phyloP scores from a whole-genome alignment of 805 yeast genomes.

The Kuraishia floccosa region DNA sequence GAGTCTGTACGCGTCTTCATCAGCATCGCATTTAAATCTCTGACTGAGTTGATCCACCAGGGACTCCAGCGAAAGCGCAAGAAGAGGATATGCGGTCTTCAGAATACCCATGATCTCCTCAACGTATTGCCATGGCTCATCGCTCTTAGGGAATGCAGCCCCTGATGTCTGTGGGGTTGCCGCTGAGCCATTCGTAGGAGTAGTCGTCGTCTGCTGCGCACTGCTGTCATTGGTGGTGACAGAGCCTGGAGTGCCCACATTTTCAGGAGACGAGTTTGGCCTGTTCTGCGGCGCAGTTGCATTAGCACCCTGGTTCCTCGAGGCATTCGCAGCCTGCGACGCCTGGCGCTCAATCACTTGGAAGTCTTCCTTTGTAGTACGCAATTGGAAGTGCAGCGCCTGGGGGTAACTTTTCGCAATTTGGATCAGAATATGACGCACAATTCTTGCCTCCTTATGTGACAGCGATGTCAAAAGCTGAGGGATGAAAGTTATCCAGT shows the following conservation, averaged over 20 bases:
- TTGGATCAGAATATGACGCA: conserved; percentile 75
- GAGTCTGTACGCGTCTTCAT: conserved; percentile 91
- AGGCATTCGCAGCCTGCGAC: conserved; percentile 8
- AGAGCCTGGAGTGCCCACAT: not conserved
- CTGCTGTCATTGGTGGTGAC: not conserved
- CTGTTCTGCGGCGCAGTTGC: not conserved
- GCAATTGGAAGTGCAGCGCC: conserved; percentile 88
- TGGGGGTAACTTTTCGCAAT: conserved; percentile 97
- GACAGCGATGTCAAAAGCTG: conserved; percentile 84
- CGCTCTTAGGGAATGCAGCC: conserved; percentile 18
- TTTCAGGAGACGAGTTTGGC: conserved; percentile 3
- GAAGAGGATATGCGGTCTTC: conserved; percentile 91
- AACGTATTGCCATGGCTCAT: conserved; percentile 90
- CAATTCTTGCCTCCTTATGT: conserved; percentile 83
- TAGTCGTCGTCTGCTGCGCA: conserved; percentile 2
- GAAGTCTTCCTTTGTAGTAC: conserved; percentile 93
- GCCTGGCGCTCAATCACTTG: conserved; percentile 78
- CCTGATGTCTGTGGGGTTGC: conserved; percentile 4
- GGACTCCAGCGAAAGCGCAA: conserved; percentile 89
- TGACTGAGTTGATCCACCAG: conserved; percentile 92
- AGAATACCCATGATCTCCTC: conserved; percentile 88
- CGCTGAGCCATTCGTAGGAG: conserved; percentile 4
- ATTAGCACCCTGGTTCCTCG: not conserved
- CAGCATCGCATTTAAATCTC: conserved; percentile 86
- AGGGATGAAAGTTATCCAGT: conserved; percentile 96